Percentiles rank a stretch among this genome's conserved stretches.
Conservation (phyloP, 306 rosid genomes). For the Oemleria cerasiformis region DNA sequence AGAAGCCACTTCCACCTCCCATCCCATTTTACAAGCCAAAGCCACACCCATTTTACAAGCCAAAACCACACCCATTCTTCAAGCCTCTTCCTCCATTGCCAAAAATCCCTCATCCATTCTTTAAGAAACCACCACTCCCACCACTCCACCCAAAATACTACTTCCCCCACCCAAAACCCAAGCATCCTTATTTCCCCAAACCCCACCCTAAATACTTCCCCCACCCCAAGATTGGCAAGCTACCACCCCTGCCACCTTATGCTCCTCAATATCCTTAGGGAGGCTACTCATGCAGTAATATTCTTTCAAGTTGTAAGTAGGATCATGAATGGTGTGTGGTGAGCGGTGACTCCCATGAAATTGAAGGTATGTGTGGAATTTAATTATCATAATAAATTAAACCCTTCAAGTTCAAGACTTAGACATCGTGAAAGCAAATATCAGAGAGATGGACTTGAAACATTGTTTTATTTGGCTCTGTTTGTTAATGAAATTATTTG, state of each 20-base stretch:
- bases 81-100: constrained; percentile 21
- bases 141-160: constrained; percentile 12
- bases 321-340: not conserved
- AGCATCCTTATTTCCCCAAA: constrained; percentile 26
- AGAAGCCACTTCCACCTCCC: constrained; percentile 30
- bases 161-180: constrained; percentile 14
- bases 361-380: not conserved
- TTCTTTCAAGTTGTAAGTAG: not conserved
- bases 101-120: constrained; percentile 12
- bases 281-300: not conserved
- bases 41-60: constrained; percentile 29
- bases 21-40: constrained; percentile 28
- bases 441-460: not conserved
- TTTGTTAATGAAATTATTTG: not conserved
- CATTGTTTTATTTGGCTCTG: not conserved
- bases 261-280: constrained; percentile 38
- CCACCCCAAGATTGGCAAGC: constrained; percentile 51
- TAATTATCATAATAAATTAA: not conserved
- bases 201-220: constrained; percentile 33
- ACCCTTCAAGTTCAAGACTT: not conserved
- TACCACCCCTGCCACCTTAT: constrained; percentile 34
- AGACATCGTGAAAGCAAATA: not conserved
- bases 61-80: constrained; percentile 23
- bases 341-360: not conserved
- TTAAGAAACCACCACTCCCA: constrained; percentile 22